A percentile compares a stretch with the other conserved stretches of the same genome.
Evolutionary conservation across 768 basidiomycete species (phyloP).

Genomic region (Sporobolomyces roseus): DNA sequence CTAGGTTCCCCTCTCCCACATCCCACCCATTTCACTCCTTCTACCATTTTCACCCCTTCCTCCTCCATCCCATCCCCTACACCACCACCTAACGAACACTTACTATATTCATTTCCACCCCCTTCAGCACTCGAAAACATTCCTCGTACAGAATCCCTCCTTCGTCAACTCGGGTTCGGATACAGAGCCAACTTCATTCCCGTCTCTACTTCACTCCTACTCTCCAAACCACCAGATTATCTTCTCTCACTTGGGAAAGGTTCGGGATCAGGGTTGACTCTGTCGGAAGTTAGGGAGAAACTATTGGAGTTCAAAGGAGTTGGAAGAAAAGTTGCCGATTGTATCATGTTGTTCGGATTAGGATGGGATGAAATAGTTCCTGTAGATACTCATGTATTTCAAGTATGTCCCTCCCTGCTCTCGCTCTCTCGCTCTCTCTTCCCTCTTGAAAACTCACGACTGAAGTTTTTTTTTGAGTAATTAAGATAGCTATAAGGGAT

Average conservation of each 20-base stretch:
- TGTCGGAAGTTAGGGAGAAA: slow-evolving; percentile 61
- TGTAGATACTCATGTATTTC: slow-evolving; percentile 91
- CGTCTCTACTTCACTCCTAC: slow-evolving; percentile 71
- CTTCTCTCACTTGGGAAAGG: slow-evolving; percentile 25
- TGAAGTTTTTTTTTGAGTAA: no score
- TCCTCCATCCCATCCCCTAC: slow-evolving; percentile 38
- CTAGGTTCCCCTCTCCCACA: slow-evolving; percentile 67
- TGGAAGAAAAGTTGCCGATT: slow-evolving; percentile 95
- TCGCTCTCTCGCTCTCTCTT: not conserved
- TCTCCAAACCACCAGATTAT: slow-evolving; percentile 55
- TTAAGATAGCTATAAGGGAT: slow-evolving; percentile 44
- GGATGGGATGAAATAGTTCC: slow-evolving; percentile 76
- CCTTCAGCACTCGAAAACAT: slow-evolving; percentile 64
- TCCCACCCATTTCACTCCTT: slow-evolving; percentile 23
- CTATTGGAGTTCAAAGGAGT: slow-evolving; percentile 83
- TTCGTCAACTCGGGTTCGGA: slow-evolving; percentile 86
- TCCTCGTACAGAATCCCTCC: slow-evolving; percentile 56
- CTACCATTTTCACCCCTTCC: slow-evolving; percentile 58
- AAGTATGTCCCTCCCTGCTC: slow-evolving; percentile 59
- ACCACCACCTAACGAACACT: slow-evolving; percentile 33
- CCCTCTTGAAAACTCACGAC: not conserved
- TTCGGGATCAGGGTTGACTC: slow-evolving; percentile 5
- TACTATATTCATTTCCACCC: slow-evolving; percentile 76
- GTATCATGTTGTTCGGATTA: slow-evolving; percentile 48
- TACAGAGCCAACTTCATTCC: slow-evolving; percentile 92